phyloP scores from a whole-genome alignment of 2,329 filamentous ascomycete species.

The Penicillium thymicola region DNA sequence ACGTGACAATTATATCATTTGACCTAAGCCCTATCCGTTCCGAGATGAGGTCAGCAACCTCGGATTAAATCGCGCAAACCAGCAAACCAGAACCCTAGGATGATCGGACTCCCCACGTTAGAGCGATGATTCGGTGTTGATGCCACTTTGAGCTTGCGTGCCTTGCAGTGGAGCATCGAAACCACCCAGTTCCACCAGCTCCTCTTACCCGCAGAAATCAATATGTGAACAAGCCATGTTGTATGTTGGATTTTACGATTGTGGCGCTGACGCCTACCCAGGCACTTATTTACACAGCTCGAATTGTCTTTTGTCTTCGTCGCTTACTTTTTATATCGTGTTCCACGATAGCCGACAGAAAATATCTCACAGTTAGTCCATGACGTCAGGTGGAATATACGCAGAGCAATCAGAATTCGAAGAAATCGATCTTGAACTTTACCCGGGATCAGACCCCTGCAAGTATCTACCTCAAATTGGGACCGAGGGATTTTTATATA shows the following conservation, averaged over 20 bases:
- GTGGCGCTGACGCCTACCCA: slow-evolving; percentile 16
- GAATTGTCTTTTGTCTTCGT: not conserved
- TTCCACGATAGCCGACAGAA: slow-evolving; percentile 16
- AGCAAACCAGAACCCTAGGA: not conserved
- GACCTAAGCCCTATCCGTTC: not conserved
- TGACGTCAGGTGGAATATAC: slow-evolving; percentile 20
- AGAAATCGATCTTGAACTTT: slow-evolving; percentile 8
- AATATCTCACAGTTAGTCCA: slow-evolving; percentile 3
- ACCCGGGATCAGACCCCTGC: slow-evolving; percentile 19
- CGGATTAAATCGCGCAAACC: slow-evolving; percentile 10
- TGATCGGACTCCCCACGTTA: not conserved
- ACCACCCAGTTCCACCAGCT: not conserved
- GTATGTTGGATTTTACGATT: not conserved
- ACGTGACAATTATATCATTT: slow-evolving; percentile 3
- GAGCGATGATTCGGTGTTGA: slow-evolving; percentile 1
- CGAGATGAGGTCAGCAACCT: slow-evolving; percentile 1
- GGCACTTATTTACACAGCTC: not conserved
- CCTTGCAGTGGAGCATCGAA: slow-evolving; percentile 9
- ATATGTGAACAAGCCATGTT: not conserved
- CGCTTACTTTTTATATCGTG: not conserved
- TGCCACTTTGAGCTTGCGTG: not conserved
- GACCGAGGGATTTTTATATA: not conserved
- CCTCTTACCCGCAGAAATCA: not conserved
- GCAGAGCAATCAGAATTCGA: slow-evolving; percentile 9
- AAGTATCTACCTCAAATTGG: not conserved